Evolutionary conservation across 352 stramenopile species (phyloP), one percentile per base, ranked within the genome.

Genomic region (Globisporangium radiosum): DNA sequence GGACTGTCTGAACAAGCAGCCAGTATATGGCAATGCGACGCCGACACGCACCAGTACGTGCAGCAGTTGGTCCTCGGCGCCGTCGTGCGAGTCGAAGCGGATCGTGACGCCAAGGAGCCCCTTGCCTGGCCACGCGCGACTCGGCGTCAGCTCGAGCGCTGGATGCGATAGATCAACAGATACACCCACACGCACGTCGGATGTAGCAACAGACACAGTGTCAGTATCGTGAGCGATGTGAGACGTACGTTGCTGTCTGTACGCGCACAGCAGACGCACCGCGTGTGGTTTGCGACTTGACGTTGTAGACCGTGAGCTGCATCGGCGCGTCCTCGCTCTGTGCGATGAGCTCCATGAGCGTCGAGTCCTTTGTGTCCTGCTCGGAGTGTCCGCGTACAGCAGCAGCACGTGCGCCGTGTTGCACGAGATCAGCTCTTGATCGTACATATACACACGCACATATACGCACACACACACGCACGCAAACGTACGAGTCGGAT

Each of bases 71-170:
- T 99, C 95, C 44, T 99, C 96, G 0, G 95, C 94, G 25, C 94
- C 83, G 60, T 97, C 81, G 72, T 98, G 98, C 63, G 95, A 96
- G 73, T 99, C 97, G 56, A 99, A 97, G 48, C 95, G 92, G 62
- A 99, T 99, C 14, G 97, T 99, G 13, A 99, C 94, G 36, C 96
- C 97, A 5, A 99, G 71, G 13, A 99, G 76, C 7, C 96, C 96
- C 57, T 97, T 96, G 43, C 96, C 96, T 19, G 85, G 81, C 96
- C 95, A 99, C 19, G 85, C 80, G 33, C 90, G 81, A n/a, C 78
- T 94, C 9, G 97, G 97, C 19, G 81, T 96, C n/a, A 99, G 71
- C 54, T 74, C 67, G 54, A 95, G 54, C 36, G 88, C 81, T 33
- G 25, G 25, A 33, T 88, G 56, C 39, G 45, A 42, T 40, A 8